Evolutionary conservation across 352 stramenopile species (phyloP).

Genomic region (Globisporangium takayamanum): DNA sequence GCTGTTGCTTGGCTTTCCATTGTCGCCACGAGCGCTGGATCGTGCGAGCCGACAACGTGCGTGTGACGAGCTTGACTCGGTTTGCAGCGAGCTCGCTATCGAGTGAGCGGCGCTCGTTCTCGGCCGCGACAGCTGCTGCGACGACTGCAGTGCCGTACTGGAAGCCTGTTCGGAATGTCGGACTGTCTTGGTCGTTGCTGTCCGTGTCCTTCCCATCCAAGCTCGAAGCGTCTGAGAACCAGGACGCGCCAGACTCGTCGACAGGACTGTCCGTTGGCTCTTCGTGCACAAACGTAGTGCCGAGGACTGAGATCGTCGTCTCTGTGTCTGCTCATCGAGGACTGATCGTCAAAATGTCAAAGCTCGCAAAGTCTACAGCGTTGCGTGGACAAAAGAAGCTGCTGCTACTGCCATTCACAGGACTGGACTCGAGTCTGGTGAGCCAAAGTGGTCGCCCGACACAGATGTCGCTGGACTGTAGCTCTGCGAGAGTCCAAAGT

Average conservation of each 20-base stretch:
- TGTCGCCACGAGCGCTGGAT: conserved; percentile 17
- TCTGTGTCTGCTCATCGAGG: conserved; percentile 24
- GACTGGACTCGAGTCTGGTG: not conserved
- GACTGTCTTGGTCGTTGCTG: conserved; percentile 11
- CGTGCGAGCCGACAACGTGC: conserved; percentile 4
- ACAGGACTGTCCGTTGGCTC: conserved; percentile 15
- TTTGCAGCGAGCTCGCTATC: not conserved
- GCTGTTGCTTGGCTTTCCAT: conserved; percentile 2
- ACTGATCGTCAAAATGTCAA: conserved; percentile 1
- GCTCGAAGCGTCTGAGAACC: conserved; percentile 23
- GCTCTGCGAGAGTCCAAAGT: no score
- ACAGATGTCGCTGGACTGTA: not conserved
- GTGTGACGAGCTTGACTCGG: not conserved
- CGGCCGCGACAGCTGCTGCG: not conserved
- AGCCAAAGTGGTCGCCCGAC: not conserved
- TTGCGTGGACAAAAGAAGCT: not conserved
- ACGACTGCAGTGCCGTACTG: not conserved
- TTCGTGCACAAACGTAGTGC: conserved; percentile 13
- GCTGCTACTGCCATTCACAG: not conserved
- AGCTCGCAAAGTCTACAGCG: not conserved
- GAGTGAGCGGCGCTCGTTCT: not conserved
- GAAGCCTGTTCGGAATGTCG: not conserved
- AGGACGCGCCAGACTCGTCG: conserved; percentile 10
- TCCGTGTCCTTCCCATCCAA: conserved; percentile 8
- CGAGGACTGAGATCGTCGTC: conserved; percentile 21